Evolutionary conservation across 495 filamentous ascomycete species (phyloP), one percentile per base, ranked within the genome.

Genomic region (Sabuloglossum arenarium): DNA sequence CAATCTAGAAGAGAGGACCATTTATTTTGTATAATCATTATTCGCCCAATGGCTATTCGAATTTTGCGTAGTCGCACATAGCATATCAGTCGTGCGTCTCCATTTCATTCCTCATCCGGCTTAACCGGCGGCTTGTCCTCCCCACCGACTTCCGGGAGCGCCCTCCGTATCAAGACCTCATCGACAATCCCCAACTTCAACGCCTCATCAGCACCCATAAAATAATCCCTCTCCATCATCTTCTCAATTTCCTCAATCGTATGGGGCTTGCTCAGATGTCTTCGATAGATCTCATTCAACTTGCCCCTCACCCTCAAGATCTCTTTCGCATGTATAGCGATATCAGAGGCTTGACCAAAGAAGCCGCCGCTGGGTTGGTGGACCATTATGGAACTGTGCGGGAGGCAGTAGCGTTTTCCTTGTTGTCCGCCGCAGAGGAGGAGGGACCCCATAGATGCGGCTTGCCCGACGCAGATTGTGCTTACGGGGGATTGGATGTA

Each of bases 261-360:
- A 64, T 84, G 69, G 58, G 80, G 71, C 67, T 80, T 85, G 59
- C 85, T 96, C 64, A 98, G 67, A 70, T 98, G 91, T 59, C 73
- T 68, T 68, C 84, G 75, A 60, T 94, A 95, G 55, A 97, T 94
- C 71, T 83, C 73, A 70, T 98, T 96, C 61, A 97, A 70, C 71
- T 88, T 80, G 57, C 79, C 71, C 59, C 91, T 75, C 50, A 94
- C 80, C 54, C 90, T 73, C 68, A 97, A 72, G 57, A 98, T 98
- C 73, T 98, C 91, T 65, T 86, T 94, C 6, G 91, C 91, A 67
- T 98, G 94, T 57, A 96, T 96, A 31, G 93, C 79, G 60, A 98
- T 96, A 67, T 98, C 91, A 19, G 69, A 77, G 14, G 91, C 91
- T 61, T 94, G 89, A 0, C 91, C 91, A 54, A 80, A 78, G 56